Conservation (phyloP, 495 filamentous ascomycete genomes). For the Glonium stellatum region DNA sequence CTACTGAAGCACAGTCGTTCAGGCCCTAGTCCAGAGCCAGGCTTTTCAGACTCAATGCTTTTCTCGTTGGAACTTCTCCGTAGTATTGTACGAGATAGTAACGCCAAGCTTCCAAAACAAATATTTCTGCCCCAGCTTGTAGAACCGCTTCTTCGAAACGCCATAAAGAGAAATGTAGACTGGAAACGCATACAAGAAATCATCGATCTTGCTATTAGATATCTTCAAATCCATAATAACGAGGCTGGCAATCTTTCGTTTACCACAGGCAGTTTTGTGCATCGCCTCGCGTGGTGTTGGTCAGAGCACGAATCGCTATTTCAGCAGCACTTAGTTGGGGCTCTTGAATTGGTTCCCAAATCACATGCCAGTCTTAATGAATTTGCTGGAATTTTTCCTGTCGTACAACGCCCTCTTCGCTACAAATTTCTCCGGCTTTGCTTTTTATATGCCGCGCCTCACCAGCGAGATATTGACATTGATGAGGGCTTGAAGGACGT, state of each 20-base stretch:
- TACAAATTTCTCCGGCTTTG: constrained; percentile 10
- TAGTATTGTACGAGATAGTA: constrained; percentile 1
- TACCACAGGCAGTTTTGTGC: not conserved
- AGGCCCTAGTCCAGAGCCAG: not conserved
- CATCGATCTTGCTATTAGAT: constrained; percentile 6
- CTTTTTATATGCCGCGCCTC: not conserved
- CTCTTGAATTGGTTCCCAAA: not conserved
- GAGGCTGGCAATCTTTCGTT: not conserved
- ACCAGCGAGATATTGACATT: constrained; percentile 10
- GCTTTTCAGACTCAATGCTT: constrained; percentile 21
- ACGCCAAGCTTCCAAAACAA: not conserved
- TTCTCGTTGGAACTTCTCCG: constrained; percentile 15
- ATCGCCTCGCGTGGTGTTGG: constrained; percentile 10
- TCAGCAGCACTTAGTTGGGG: not conserved
- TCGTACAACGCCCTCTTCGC: constrained; percentile 1
- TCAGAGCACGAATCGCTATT: constrained; percentile 6
- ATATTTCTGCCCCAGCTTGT: constrained; percentile 5
- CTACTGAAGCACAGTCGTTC: constrained; percentile 1
- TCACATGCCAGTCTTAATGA: not conserved
- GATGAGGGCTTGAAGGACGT: constrained; percentile 28
- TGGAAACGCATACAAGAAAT: constrained; percentile 13
- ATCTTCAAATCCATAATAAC: constrained; percentile 4
- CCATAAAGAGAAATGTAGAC: constrained; percentile 7
- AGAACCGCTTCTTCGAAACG: constrained; percentile 8
- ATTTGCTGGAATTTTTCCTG: not conserved